Percentiles rank a stretch among this genome's conserved stretches.
Conservation (phyloP, 1,284 basidiomycete genomes). For the Inonotus obliquus region DNA sequence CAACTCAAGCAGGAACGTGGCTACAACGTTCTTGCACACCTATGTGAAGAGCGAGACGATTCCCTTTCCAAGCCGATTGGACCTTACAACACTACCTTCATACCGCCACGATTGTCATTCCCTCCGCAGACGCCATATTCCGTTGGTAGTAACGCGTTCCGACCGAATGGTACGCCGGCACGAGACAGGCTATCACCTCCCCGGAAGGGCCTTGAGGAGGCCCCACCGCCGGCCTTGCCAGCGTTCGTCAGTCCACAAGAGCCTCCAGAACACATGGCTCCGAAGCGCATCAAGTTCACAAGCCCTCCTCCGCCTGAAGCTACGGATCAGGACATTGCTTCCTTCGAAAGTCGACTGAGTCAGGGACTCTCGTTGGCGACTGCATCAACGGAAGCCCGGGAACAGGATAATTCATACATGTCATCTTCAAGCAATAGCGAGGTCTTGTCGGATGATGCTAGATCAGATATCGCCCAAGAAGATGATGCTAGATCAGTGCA, state of each 20-base stretch:
- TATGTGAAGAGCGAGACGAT: conserved; percentile 75
- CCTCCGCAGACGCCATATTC: conserved; percentile 69
- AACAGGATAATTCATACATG: conserved; percentile 36
- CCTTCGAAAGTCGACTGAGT: conserved; percentile 63
- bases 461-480: conserved; percentile 52
- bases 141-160: conserved; percentile 54
- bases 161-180: conserved; percentile 41
- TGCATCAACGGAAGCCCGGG: conserved; percentile 48
- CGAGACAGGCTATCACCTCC: conserved; percentile 47
- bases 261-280: conserved; percentile 72
- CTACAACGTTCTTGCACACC: conserved; percentile 72
- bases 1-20: conserved; percentile 77
- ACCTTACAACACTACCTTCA: conserved; percentile 37
- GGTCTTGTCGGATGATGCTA: conserved; percentile 46
- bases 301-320: conserved; percentile 78
- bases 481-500: conserved; percentile 61
- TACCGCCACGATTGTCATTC: conserved; percentile 49
- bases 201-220: conserved; percentile 28
- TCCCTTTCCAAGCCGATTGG: conserved; percentile 43
- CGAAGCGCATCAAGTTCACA: conserved; percentile 71
- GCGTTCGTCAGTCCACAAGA: conserved; percentile 36
- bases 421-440: conserved; percentile 59
- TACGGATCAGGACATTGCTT: conserved; percentile 53
- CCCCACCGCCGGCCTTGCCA: conserved; percentile 1
- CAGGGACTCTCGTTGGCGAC: conserved; percentile 64